Evolutionary conservation across 2,329 filamentous ascomycete species (phyloP), one percentile per base, ranked within the genome.

Genomic region (Keithomyces neogunnii): DNA sequence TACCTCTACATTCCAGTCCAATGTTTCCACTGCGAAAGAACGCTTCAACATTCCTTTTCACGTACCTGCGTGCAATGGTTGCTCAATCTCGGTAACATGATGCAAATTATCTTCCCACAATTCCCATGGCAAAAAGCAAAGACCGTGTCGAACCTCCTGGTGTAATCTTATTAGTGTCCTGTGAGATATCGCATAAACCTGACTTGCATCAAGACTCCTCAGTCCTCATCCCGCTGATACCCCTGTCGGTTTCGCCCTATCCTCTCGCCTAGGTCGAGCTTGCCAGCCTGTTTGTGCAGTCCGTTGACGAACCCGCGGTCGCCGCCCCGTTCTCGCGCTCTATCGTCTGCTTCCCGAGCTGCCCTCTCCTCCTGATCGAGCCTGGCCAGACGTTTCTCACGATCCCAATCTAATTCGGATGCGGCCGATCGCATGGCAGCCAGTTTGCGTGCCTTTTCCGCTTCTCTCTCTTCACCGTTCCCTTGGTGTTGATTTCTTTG

Each of bases 371-470:
- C 75, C 56, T 81, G 79, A 29, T 81, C 82, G 19, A 91, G 70
- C 1, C 81, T 81, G 0, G 81, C 79, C 8, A 95, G 71, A 29
- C 89, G 80, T 53, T 78, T 76, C 56, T 80, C 80, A 33, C 89
- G 82, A 58, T 86, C 83, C n/a, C 73, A 63, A 59, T 92, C 87
- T 46, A 95, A 72, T 9, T 85, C 80, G 1, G 75, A 76, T 4
- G 86, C 86, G 31, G 82, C 84, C 19, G 78, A 77, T 64, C 88
- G 85, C 86, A 90, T 89, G 7, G 82, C 84, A 13, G 83, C 85
- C 19, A 89, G 69, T 63, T 82, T 88, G 29, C 78, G 76, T 10
- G 82, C 81, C n/a, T 76, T 75, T 55, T 86, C 82, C 28, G 80
- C 77, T 26, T 77, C 77, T 5, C 64, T 66, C 3, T 68, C 66